phyloP scores from a whole-genome alignment of 352 stramenopile species.

The Paralagenidium karlingii region DNA sequence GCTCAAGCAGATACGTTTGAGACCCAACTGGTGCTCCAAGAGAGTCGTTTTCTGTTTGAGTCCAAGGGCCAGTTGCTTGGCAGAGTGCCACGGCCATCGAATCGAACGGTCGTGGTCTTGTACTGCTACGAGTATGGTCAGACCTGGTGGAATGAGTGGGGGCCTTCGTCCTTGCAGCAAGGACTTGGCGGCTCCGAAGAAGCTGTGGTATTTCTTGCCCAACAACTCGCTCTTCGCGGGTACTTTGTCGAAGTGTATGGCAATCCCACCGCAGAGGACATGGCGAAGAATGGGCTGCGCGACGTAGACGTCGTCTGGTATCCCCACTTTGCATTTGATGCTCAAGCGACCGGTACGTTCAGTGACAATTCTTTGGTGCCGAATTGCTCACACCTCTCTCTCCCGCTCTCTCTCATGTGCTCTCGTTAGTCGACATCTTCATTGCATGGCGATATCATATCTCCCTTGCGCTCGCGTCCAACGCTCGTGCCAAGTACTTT shows the following conservation, averaged over 20 bases:
- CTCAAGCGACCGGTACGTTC: slow-evolving; percentile 17
- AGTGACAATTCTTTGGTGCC: too few relatives aligned
- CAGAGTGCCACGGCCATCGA: slow-evolving; percentile 15
- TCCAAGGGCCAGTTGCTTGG: slow-evolving; percentile 10
- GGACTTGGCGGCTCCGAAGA: slow-evolving; percentile 87
- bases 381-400: too few relatives aligned
- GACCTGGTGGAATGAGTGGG: slow-evolving; percentile 83
- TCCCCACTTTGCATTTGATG: slow-evolving; percentile 55
- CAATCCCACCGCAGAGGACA: slow-evolving; percentile 36
- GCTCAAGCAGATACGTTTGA: slow-evolving; percentile 14
- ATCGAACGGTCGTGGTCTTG: slow-evolving; percentile 41
- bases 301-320: slow-evolving; percentile 50
- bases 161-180: slow-evolving; percentile 44
- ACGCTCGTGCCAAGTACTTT: slow-evolving; percentile 27
- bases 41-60: slow-evolving; percentile 17
- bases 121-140: slow-evolving; percentile 90
- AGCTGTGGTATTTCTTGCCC: slow-evolving; percentile 79
- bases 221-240: slow-evolving; percentile 59
- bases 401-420: too few relatives aligned
- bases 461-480: slow-evolving; percentile 38
- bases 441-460: slow-evolving; percentile 86
- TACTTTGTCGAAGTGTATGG: slow-evolving; percentile 85
- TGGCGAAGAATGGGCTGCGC: slow-evolving; percentile 9
- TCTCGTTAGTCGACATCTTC: slow-evolving; percentile 84
- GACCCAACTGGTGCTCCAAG: slow-evolving; percentile 15